Base-by-base conservation (phyloP, 225 moss, liverwort and hornwort species). In the Marchantia polymorpha region DNA sequence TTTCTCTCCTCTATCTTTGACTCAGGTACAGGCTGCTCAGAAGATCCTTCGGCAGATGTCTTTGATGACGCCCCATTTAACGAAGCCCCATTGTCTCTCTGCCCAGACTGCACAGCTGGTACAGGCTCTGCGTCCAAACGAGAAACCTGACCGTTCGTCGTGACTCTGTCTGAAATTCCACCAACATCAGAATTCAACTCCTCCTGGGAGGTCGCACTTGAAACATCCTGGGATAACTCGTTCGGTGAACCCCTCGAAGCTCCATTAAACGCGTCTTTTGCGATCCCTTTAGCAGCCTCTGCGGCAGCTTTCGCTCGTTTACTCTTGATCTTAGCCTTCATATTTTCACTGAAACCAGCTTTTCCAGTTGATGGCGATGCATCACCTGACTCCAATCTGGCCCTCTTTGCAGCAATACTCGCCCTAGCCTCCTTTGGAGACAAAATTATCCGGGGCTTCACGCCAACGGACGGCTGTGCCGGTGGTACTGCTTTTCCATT, bases 401-500 rank as follows among this genome's bases (percentile, higher is more conserved):
- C 93, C 83, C 87, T 94, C 81, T 93, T 93, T 20, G 97, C 94
- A 64, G 94, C 94, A 69, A 99, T 90, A 85, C 94, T 89, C 29
- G 93, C 97, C 85, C 93, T 86, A 55, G 94, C 97, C 87, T 99
- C 97, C 59, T 94, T 91, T n/a, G 92, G 89, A 80, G 94, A 94
- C 64, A 92, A 87, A 52, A 99, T 99, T 39, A 99, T 91, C 27
- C 91, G 93, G 25, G 94, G 93, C 79, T 88, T 94, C 23, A 90
- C 90, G 12, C 85, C 83, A 71, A 75, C 5, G 76, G 86, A 30
- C 14, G 52, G 67, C 53, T 82, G 60, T 61, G 52, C 60, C 16
- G 48, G 47, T 75, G 78, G 67, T 52, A 13, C 59, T 72, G 64
- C 52, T 49, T 26, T 60, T 20, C 25, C 39, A 20, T 49, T 72